Percentiles rank a stretch among this genome's conserved stretches.
phyloP scores from a whole-genome alignment of 2,329 filamentous ascomycete genomes.

The Aschersonia sp. region DNA sequence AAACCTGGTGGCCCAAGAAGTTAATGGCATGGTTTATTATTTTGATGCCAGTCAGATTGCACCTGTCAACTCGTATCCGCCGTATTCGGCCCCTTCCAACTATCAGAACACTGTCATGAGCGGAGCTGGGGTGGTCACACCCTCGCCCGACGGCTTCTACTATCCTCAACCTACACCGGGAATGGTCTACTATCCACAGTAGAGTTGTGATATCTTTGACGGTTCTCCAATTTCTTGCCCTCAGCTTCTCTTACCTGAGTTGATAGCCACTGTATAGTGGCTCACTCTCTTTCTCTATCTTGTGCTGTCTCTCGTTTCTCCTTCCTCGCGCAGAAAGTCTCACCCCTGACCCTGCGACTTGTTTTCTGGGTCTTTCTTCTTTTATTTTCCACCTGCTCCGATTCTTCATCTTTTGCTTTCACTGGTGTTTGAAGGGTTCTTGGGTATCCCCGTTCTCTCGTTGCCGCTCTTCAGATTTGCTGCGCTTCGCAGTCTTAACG shows the following conservation, averaged over 20 bases:
- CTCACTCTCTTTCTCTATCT: background rate
- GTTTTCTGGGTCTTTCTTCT: no score
- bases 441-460: no score
- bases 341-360: no score
- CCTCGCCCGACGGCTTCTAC: conserved; percentile 55
- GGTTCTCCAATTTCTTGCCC: conserved; percentile 9
- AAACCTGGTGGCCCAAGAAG: conserved; percentile 63
- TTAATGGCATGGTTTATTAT: conserved; percentile 94
- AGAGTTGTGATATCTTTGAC: conserved; percentile 17
- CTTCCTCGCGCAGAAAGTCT: background rate
- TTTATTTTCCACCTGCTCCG: no score
- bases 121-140: conserved; percentile 71
- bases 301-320: background rate
- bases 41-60: conserved; percentile 66
- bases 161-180: conserved; percentile 41
- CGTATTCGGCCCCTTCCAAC: conserved; percentile 32
- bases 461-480: no score
- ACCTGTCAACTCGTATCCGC: conserved; percentile 31
- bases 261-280: conserved; percentile 14
- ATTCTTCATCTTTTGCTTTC: no score
- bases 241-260: conserved; percentile 11
- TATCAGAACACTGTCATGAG: conserved; percentile 46
- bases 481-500: no score
- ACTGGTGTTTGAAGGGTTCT: no score
- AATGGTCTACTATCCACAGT: conserved; percentile 48